Percentiles rank a stretch among this genome's conserved stretches.
Evolutionary conservation across 192 early-diverging fungal genomes (phyloP).

Genomic region (Coemansia sp.): DNA sequence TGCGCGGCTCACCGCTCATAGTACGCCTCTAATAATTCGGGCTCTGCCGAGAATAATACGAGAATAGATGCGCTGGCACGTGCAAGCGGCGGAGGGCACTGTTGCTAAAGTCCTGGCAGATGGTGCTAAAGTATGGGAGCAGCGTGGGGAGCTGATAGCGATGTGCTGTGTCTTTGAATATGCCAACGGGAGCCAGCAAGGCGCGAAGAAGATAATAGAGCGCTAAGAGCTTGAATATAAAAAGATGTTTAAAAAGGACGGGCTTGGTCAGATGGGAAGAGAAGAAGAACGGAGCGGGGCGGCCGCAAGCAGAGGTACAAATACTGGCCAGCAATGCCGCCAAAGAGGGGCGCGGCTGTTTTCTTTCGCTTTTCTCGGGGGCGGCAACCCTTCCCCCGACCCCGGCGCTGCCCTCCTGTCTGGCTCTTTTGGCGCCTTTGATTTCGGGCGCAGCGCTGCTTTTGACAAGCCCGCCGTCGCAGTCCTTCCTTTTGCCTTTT

Average conservation of each 20-base stretch:
- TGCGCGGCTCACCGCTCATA: slow-evolving; percentile 55
- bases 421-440: background rate
- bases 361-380: slow-evolving; percentile 1
- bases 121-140: background rate
- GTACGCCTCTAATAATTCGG: slow-evolving; percentile 11
- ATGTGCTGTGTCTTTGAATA: background rate
- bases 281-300: background rate
- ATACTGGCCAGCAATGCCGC: slow-evolving; percentile 1
- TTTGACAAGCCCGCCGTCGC: background rate
- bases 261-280: slow-evolving; percentile 6
- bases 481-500: background rate
- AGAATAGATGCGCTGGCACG: background rate
- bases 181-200: background rate
- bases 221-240: slow-evolving; percentile 9
- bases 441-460: background rate
- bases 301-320: slow-evolving; percentile 13
- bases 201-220: slow-evolving; percentile 4
- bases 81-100: background rate
- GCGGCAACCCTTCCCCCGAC: slow-evolving; percentile 1
- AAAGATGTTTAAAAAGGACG: slow-evolving; percentile 17
- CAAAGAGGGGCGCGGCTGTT: slow-evolving; percentile 9
- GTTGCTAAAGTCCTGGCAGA: background rate
- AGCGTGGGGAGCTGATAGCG: background rate
- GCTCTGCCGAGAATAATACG: slow-evolving; percentile 1
- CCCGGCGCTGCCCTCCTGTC: background rate